Base-by-base conservation (phyloP, 495 filamentous ascomycete genomes). In the Talaromyces trachyspermus region DNA sequence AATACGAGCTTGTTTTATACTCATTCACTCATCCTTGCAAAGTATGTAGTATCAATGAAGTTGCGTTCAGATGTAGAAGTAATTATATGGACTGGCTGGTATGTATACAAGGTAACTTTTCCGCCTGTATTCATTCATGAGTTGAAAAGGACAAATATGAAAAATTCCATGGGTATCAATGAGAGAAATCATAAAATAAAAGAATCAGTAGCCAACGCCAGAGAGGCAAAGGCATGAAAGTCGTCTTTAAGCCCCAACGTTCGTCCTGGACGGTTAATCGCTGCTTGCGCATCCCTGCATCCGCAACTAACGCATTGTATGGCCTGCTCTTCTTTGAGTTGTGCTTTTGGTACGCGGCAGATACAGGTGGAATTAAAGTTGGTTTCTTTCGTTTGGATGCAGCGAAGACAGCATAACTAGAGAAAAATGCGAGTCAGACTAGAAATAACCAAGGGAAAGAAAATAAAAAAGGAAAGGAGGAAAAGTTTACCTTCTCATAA, bases 291-390 rank as follows among this genome's bases (percentile, higher is more conserved):
- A 98, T 0, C 92, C 92, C 85, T 72, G 59, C 92, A 99, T 15
- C 94, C 94, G 67, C 92, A 99, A 60, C 78, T 91, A n/a, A 96
- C 88, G 57, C 92, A 97, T 65, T 96, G 84, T 19, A 97, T 82
- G 24, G 80, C 83, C 62, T 95, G 86, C 30, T 87, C 84, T 50
- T 95, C 89, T 58, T 94, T 94, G 56, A 99, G 63, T 64, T 95
- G 83, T 19, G 86, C 85, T 59, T 89, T 86, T 7, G 94, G 92
- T 41, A 97, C 92, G 36, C 92, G 88, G 63, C 92, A 99, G 55
- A 99, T 91, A 61, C 92, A 99, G 3, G 94, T 98, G 33, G 86
- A 81, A 65, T 92, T 94, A 73, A 97, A 97, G 64, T 97, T 97
- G 18, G 91, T 96, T 74, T 99, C 94, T 65, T 96, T 96, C 3